phyloP scores from a whole-genome alignment of 805 yeast species.

The Sugiyamaella americana region DNA sequence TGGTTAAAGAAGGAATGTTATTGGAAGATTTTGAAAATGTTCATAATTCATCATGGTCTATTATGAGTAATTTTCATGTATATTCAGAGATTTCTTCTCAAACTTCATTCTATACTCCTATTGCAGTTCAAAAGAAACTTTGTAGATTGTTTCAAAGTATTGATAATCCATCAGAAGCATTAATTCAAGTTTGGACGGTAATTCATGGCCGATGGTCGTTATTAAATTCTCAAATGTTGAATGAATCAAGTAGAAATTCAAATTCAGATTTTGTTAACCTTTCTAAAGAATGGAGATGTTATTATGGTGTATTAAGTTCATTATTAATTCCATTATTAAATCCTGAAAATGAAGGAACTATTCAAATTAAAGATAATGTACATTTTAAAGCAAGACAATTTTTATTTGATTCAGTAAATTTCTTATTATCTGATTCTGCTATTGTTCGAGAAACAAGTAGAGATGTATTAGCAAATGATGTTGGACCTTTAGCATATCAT shows the following conservation, averaged over 20 bases:
- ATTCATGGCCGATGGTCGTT: slow-evolving; percentile 47
- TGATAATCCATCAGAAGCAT: slow-evolving; percentile 31
- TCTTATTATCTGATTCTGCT: slow-evolving; percentile 37
- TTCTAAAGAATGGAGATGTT: slow-evolving; percentile 48
- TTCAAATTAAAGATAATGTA: slow-evolving; percentile 34
- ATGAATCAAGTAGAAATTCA: slow-evolving; percentile 17
- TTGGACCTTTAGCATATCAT: slow-evolving; percentile 53
- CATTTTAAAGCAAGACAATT: slow-evolving; percentile 44
- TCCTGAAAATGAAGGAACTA: slow-evolving; percentile 13
- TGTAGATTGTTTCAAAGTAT: slow-evolving; percentile 36
- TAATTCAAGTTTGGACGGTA: slow-evolving; percentile 38
- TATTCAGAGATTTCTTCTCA: slow-evolving; percentile 46
- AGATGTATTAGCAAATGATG: slow-evolving; percentile 61
- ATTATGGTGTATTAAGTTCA: slow-evolving; percentile 68
- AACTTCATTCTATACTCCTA: slow-evolving; percentile 51
- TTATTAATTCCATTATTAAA: slow-evolving; percentile 32
- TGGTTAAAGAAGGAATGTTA: slow-evolving; percentile 25
- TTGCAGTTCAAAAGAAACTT: slow-evolving; percentile 65
- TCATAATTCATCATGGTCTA: slow-evolving; percentile 18
- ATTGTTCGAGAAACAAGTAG: slow-evolving; percentile 61
- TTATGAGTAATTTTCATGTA: slow-evolving; percentile 34
- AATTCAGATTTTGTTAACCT: slow-evolving; percentile 7
- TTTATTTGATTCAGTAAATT: slow-evolving; percentile 30
- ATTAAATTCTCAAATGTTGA: slow-evolving; percentile 22
- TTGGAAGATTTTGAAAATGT: slow-evolving; percentile 20